Conservation (phyloP, 2,329 filamentous ascomycete genomes). For the Helminthosporium solani region DNA sequence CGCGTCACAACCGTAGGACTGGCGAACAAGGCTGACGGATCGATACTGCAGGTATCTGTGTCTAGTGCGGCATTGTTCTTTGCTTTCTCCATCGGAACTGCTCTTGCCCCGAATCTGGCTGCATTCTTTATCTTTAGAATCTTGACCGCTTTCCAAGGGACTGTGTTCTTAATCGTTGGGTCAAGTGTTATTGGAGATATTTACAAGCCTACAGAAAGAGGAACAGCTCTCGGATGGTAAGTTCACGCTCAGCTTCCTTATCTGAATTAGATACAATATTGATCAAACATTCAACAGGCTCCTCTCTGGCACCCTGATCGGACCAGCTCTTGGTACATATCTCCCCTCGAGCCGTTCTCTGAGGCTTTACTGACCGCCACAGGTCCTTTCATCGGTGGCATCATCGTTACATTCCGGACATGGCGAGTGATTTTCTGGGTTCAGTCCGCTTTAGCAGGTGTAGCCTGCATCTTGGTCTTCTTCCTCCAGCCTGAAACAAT, state of each 20-base stretch:
- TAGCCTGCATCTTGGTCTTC: constrained; percentile 60
- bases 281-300: constrained; percentile 47
- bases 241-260: too few relatives aligned
- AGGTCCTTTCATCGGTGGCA: constrained; percentile 70
- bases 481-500: constrained; percentile 74
- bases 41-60: constrained; percentile 54
- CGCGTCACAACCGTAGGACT: too few relatives aligned
- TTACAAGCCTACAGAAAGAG: constrained; percentile 63
- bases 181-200: constrained; percentile 65
- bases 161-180: constrained; percentile 71
- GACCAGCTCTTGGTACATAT: constrained; percentile 50
- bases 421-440: constrained; percentile 81
- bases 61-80: constrained; percentile 65
- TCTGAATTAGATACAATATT: not conserved
- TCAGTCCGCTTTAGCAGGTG: constrained; percentile 66
- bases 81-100: constrained; percentile 69
- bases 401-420: constrained; percentile 71
- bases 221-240: constrained; percentile 66
- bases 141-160: constrained; percentile 73
- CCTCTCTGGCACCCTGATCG: constrained; percentile 68
- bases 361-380: constrained; percentile 42
- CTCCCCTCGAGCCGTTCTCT: not conserved
- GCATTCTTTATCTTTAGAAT: constrained; percentile 74
- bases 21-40: constrained; percentile 12
- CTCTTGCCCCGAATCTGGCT: constrained; percentile 68